Evolutionary conservation across 108 stramenopile species (phyloP).

Genomic region (Craspedostauros australis): DNA sequence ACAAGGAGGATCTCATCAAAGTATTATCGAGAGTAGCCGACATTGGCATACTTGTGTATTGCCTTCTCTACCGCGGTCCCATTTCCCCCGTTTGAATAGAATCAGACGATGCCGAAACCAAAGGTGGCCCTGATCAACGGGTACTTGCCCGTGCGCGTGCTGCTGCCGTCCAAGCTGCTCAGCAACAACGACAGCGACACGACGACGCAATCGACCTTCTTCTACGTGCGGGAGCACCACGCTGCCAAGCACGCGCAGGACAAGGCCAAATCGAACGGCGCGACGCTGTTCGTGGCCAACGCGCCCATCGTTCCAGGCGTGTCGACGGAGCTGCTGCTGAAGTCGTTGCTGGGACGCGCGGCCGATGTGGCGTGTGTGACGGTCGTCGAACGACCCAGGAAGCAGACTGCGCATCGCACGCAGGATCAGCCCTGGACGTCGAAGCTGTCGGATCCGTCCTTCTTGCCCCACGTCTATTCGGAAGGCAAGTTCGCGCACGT

Average conservation of each 20-base stretch:
- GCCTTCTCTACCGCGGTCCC: too few relatives aligned
- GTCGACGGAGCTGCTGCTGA: conserved; percentile 49
- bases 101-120: not conserved
- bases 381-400: conserved; percentile 71
- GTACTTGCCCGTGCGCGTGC: conserved; percentile 73
- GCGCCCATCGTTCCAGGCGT: conserved; percentile 66
- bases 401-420: conserved; percentile 13
- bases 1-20: too few relatives aligned
- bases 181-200: not conserved
- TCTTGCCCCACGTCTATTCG: conserved; percentile 12
- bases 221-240: conserved; percentile 73
- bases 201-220: conserved; percentile 61
- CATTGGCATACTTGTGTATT: too few relatives aligned
- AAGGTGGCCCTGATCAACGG: conserved; percentile 58
- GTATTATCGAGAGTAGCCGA: too few relatives aligned
- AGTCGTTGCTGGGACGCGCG: conserved; percentile 61
- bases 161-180: conserved; percentile 26
- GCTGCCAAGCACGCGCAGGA: not conserved
- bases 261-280: conserved; percentile 8
- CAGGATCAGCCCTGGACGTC: conserved; percentile 5
- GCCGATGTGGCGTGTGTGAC: conserved; percentile 64
- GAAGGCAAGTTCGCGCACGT: conserved; percentile 76
- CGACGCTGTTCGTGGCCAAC: conserved; percentile 83
- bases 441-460: conserved; percentile 16
- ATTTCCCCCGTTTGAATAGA: too few relatives aligned